Evolutionary conservation across 2,329 filamentous ascomycete species (phyloP), one percentile per base, ranked within the genome.

Genomic region (Emergomyces africanus): DNA sequence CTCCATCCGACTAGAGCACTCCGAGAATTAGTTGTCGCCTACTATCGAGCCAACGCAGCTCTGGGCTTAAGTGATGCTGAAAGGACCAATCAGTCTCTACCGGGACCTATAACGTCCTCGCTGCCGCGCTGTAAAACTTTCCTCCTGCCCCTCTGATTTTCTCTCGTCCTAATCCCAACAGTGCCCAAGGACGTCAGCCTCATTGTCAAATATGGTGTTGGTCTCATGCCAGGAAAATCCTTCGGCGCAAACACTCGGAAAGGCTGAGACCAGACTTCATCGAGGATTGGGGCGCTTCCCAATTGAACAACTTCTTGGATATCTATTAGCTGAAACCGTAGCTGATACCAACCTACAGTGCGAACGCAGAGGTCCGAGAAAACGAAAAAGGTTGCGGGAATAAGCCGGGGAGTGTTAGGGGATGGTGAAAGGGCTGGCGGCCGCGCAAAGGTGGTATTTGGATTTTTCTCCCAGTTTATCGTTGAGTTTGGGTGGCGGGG

Each of bases 351-450:
- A 0, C 77, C 77, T 23, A 75, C 73, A 8, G 71, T 72, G 51
- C 76, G 75, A 25, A 78, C 71, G 2, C 76, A 78, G 1, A 78
- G 69, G 62, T 78, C 76, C 0, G 75, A 69, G 57, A 78, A 78
- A 30, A 78, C 74, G 63, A 78, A 78, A 62, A 78, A 78, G 1
- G 72, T 70, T 23, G 74, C 71, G 4, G 75, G 74, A 4, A 69
- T 65, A 35, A 58, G 44, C 15, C 37, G 25, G 35, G 59, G 59
- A 57, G 10, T 57, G 64, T n/a, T 58, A 64, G 53, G 53, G 61
- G 18, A 25, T 23, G 18, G 33, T 23, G n/a, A 14, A 37, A 18
- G 12, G 1, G 15, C n/a, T 37, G 50, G 33, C 5, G 50, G 28
- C n/a, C 33, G n/a, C n/a, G 14, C n/a, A 53, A 39, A 33, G 33